These are phyloP conservation scores for Yarrowia bubula DNA, from an alignment of 805 yeast genomes.

Conservation along the genomic window DNA sequence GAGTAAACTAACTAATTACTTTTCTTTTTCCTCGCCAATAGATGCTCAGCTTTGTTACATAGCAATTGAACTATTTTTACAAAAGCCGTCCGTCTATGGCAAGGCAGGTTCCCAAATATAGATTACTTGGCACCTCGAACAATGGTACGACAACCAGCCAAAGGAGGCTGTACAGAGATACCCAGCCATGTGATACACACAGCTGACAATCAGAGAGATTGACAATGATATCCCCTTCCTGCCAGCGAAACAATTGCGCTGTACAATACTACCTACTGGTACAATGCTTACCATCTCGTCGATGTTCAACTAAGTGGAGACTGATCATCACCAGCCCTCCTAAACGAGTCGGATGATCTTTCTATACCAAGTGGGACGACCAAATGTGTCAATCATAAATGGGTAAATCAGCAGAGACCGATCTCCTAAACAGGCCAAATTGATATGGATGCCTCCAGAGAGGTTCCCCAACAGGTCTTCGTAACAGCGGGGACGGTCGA, in stretches of 20 bases:
- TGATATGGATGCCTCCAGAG: too few relatives aligned
- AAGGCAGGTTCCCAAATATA: not conserved
- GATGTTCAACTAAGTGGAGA: not conserved
- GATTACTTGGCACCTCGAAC: not conserved
- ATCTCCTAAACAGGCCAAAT: too few relatives aligned
- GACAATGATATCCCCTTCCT: not conserved
- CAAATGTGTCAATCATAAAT: not conserved
- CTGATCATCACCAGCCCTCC: constrained; percentile 4
- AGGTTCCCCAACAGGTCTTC: too few relatives aligned
- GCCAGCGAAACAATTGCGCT: not conserved
- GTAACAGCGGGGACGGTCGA: too few relatives aligned
- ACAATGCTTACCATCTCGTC: not conserved
- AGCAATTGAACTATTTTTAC: not conserved
- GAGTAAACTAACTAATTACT: too few relatives aligned
- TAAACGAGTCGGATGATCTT: not conserved
- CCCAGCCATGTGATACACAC: constrained; percentile 7
- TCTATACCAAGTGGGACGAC: not conserved
- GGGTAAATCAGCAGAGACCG: too few relatives aligned
- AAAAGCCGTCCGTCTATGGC: too few relatives aligned
- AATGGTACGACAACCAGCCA: too few relatives aligned
- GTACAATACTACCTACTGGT: not conserved
- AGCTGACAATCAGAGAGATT: not conserved
- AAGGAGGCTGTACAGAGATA: not conserved
- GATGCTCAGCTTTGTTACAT: not conserved
- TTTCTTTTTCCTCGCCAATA: not conserved